phyloP scores from a whole-genome alignment of 1,284 basidiomycete species.

The Golubevia pallescens region DNA sequence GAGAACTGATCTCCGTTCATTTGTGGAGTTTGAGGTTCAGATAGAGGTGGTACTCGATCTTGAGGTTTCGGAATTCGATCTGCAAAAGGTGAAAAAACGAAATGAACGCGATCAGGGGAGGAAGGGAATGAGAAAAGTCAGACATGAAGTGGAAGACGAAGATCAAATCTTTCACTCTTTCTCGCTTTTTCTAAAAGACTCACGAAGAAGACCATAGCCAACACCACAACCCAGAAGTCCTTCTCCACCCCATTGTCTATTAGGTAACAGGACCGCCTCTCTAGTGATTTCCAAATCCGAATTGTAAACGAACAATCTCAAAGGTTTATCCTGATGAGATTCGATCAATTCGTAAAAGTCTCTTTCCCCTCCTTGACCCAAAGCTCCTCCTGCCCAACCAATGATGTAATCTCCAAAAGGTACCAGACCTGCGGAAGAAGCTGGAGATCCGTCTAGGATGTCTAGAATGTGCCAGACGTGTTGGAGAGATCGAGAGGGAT shows the following conservation, averaged over 20 bases:
- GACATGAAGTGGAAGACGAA: too few relatives aligned
- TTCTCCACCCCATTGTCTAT: constrained; percentile 60
- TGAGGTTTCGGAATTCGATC: constrained; percentile 46
- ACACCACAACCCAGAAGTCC: constrained; percentile 57
- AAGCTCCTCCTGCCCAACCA: constrained; percentile 92
- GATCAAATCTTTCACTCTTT: too few relatives aligned
- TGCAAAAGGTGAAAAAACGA: not conserved
- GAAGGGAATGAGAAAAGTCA: too few relatives aligned
- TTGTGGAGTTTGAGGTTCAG: constrained; percentile 20
- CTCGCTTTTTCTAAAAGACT: too few relatives aligned
- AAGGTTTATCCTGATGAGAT: constrained; percentile 86
- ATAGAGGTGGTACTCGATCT: constrained; percentile 17
- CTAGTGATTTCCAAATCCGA: constrained; percentile 81
- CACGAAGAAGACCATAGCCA: constrained; percentile 50
- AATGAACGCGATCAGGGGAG: too few relatives aligned
- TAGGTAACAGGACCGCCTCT: constrained; percentile 62
- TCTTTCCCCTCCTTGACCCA: constrained; percentile 79
- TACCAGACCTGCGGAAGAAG: constrained; percentile 73
- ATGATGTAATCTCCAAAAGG: constrained; percentile 87
- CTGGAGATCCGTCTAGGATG: constrained; percentile 92
- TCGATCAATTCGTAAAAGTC: constrained; percentile 98
- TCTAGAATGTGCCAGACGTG: constrained; percentile 93
- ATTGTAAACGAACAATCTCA: constrained; percentile 94
- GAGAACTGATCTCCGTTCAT: constrained; percentile 4
- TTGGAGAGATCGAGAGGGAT: constrained; percentile 40